Percentiles rank a stretch among this genome's conserved stretches.
These are phyloP conservation scores for Climacium dendroides DNA, from an alignment of 225 moss, liverwort and hornwort genomes.

Conservation along the genomic window DNA sequence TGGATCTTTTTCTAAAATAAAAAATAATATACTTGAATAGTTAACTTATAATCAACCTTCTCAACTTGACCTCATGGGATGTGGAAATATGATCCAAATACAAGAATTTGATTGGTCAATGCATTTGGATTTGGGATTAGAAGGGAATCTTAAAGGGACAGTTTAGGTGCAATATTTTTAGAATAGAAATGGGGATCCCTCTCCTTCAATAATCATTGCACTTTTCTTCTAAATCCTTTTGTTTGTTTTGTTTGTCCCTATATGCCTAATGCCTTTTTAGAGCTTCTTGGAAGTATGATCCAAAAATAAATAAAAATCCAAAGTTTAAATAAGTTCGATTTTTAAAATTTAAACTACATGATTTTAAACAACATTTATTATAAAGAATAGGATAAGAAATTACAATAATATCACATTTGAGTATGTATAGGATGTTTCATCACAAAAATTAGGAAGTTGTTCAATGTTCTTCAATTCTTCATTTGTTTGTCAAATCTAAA, in stretches of 20 bases:
- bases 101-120: background rate
- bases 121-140: background rate
- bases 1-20: background rate
- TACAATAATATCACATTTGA: background rate
- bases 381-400: background rate
- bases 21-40: background rate
- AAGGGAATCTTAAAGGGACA: background rate
- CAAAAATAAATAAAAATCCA: background rate
- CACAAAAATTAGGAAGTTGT: background rate
- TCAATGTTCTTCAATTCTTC: background rate
- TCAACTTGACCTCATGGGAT: rapidly evolving
- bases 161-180: too few species aligned
- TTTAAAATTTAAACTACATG: rapidly evolving
- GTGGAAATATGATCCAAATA: rapidly evolving
- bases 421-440: background rate
- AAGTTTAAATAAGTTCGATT: background rate
- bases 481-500: background rate
- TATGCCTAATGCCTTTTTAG: rapidly evolving
- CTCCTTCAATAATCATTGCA: background rate
- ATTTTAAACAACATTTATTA: background rate
- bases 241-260: background rate
- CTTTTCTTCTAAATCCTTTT: background rate
- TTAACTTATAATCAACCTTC: background rate
- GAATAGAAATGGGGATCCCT: rapidly evolving
- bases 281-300: background rate